Evolutionary conservation across 164 flowering plant species (phyloP).

Genomic region (Vitis riparia): DNA sequence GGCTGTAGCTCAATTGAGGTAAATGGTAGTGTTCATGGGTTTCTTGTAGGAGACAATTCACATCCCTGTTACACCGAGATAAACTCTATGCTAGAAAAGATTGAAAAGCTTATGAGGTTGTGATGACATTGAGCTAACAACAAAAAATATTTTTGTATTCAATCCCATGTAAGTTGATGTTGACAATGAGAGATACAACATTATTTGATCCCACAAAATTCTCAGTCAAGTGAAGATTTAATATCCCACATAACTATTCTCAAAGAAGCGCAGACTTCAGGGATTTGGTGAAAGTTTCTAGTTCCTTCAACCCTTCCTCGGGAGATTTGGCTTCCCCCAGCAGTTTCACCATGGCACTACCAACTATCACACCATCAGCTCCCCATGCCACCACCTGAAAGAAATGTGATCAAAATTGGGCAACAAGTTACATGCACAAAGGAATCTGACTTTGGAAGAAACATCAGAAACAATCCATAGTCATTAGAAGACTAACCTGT

Average conservation of each 20-base stretch:
- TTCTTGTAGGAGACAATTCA: slow-evolving; percentile 14
- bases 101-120: slow-evolving; percentile 12
- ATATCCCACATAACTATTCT: slow-evolving; percentile 14
- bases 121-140: neutral
- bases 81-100: slow-evolving; percentile 11
- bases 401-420: slow-evolving; percentile 1
- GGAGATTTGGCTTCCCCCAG: slow-evolving; percentile 79
- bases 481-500: slow-evolving; percentile 49
- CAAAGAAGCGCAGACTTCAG: slow-evolving; percentile 62
- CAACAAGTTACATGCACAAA: neutral
- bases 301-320: slow-evolving; percentile 74
- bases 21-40: slow-evolving; percentile 14
- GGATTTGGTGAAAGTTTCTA: slow-evolving; percentile 66
- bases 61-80: slow-evolving; percentile 8
- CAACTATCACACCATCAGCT: slow-evolving; percentile 96
- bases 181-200: slow-evolving; percentile 4
- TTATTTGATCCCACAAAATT: too few relatives aligned
- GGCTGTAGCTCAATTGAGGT: slow-evolving; percentile 30
- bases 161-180: neutral
- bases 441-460: neutral
- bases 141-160: neutral
- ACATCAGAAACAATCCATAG: neutral
- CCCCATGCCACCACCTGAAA: slow-evolving; percentile 89
- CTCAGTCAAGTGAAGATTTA: too few relatives aligned
- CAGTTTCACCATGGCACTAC: slow-evolving; percentile 86